Percentiles rank a stretch among this genome's conserved stretches.
These are phyloP conservation scores for Xylariaceae sp. DNA, from an alignment of 2,329 filamentous ascomycete genomes.

Conservation along the genomic window DNA sequence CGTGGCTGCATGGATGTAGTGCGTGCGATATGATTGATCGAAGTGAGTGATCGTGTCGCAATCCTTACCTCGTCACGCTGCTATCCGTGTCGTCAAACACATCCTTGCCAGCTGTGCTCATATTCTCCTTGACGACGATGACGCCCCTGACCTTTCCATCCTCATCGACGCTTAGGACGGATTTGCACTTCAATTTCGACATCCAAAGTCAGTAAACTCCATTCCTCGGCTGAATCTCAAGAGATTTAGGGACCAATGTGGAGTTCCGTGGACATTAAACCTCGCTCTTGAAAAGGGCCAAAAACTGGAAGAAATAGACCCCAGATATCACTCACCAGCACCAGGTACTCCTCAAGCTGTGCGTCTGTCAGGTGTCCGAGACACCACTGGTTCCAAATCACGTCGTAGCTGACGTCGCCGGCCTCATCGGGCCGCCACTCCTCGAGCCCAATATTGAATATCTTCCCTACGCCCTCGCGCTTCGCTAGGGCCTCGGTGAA, in stretches of 20 bases:
- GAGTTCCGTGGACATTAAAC: neutral
- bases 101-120: constrained; percentile 64
- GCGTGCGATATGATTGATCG: neutral
- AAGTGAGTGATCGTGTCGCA: constrained; percentile 32
- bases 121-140: constrained; percentile 84
- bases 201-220: neutral
- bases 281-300: neutral
- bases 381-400: constrained; percentile 94
- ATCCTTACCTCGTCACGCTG: constrained; percentile 72
- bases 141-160: constrained; percentile 49
- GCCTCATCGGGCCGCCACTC: constrained; percentile 62
- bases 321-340: constrained; percentile 42
- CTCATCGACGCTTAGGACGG: constrained; percentile 44
- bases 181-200: constrained; percentile 52
- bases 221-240: neutral
- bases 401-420: constrained; percentile 66
- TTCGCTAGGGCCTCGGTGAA: constrained; percentile 72
- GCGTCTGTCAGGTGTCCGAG: constrained; percentile 79
- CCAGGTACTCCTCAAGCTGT: constrained; percentile 72
- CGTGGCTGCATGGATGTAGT: neutral
- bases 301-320: neutral
- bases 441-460: constrained; percentile 78
- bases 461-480: constrained; percentile 63
- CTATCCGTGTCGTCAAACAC: constrained; percentile 78
- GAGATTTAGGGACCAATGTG: too few species aligned